These are phyloP conservation scores for Penicillium sp. DNA, from an alignment of 2,329 filamentous ascomycete species.

Conservation along the genomic window DNA sequence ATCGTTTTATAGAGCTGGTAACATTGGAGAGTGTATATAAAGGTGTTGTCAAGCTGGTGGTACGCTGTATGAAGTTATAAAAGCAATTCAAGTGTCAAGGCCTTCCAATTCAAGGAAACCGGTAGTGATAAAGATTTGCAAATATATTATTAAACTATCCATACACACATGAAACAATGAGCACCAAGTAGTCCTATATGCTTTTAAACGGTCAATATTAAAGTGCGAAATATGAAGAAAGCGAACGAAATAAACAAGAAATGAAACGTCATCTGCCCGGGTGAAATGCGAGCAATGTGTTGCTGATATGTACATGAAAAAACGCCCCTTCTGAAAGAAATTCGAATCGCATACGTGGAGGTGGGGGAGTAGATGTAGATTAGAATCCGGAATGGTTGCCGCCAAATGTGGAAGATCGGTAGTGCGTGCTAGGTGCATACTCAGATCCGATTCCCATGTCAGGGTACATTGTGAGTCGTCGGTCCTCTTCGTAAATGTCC, in stretches of 20 bases:
- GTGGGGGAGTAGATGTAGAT: not conserved
- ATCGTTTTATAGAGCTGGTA: conserved; percentile 9
- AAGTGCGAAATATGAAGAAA: not conserved
- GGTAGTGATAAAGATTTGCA: not conserved
- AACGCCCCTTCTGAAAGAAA: not conserved
- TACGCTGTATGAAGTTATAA: not conserved
- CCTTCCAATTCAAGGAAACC: not conserved
- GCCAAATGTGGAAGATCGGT: conserved; percentile 36
- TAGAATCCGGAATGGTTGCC: conserved; percentile 24
- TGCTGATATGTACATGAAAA: not conserved
- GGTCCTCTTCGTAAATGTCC: conserved; percentile 79
- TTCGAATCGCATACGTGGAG: not conserved
- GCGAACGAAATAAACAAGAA: not conserved
- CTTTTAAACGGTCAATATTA: not conserved
- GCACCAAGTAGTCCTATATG: not conserved
- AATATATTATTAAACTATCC: not conserved
- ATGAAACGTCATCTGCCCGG: not conserved
- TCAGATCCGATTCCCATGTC: conserved; percentile 52
- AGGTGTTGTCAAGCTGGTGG: not conserved
- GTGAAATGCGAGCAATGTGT: not conserved
- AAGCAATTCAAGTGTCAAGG: not conserved
- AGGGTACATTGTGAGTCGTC: conserved; percentile 66
- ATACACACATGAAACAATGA: not conserved
- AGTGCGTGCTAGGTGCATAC: conserved; percentile 43
- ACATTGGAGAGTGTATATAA: not conserved